Conservation (phyloP, 2,329 filamentous ascomycete species). For the Ophiostoma montium region DNA sequence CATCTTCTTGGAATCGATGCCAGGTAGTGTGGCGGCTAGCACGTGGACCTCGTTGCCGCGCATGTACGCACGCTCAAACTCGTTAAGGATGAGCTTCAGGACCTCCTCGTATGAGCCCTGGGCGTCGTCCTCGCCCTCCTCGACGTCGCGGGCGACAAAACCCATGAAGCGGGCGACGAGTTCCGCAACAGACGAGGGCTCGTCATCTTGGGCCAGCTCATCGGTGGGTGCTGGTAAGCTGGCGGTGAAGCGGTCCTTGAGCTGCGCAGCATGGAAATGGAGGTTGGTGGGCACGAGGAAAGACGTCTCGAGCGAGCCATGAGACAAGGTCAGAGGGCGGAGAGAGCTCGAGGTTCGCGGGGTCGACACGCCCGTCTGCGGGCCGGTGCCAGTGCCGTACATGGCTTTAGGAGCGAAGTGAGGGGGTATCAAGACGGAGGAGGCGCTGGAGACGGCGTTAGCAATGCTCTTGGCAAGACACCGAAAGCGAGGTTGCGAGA, state of each 20-base stretch:
- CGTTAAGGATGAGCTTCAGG: constrained; percentile 79
- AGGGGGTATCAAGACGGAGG: constrained; percentile 15
- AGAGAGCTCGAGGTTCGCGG: constrained; percentile 87
- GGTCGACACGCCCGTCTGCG: constrained; percentile 93
- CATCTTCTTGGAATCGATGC: constrained; percentile 86
- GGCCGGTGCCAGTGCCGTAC: constrained; percentile 73
- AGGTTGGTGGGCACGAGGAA: constrained; percentile 90
- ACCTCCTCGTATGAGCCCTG: constrained; percentile 87
- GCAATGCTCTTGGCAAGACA: background rate
- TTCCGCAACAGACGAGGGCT: constrained; percentile 91
- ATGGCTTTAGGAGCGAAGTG: constrained; percentile 34
- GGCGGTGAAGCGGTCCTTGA: constrained; percentile 79
- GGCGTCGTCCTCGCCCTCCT: constrained; percentile 79
- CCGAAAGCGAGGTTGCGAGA: too few species aligned
- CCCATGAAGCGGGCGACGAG: constrained; percentile 88
- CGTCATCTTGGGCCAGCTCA: constrained; percentile 93
- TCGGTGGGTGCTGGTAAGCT: constrained; percentile 85
- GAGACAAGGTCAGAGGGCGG: constrained; percentile 76
- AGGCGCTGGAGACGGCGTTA: constrained; percentile 2
- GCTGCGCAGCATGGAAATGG: constrained; percentile 89
- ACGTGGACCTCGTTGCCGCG: constrained; percentile 94
- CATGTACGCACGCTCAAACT: constrained; percentile 92
- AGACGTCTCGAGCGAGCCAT: constrained; percentile 91
- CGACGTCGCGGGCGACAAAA: constrained; percentile 75
- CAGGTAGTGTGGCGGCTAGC: constrained; percentile 68